Conservation (phyloP, 2,329 filamentous ascomycete species). For the Aspergillus oerlinghausenensis region DNA sequence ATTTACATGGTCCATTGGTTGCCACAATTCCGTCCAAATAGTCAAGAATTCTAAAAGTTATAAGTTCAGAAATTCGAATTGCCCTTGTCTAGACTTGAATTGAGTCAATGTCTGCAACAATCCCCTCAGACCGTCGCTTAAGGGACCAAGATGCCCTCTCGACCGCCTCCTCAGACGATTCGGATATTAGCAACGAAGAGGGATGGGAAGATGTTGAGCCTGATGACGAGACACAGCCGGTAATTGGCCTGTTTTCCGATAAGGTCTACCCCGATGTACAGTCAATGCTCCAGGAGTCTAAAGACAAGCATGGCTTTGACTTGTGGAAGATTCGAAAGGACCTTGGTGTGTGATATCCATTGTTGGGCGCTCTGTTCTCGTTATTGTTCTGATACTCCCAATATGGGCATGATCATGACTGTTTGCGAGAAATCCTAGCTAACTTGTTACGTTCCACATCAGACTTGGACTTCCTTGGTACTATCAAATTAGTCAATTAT, state of each 20-base stretch:
- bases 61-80: background rate
- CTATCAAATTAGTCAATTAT: conserved; percentile 72
- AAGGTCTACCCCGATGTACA: conserved; percentile 59
- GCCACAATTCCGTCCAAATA: background rate
- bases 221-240: conserved; percentile 58
- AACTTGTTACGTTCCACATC: conserved; percentile 26
- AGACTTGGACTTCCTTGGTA: conserved; percentile 67
- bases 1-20: background rate
- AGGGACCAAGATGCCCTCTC: conserved; percentile 24
- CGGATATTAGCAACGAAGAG: conserved; percentile 48
- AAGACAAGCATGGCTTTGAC: conserved; percentile 62
- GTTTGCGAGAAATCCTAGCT: conserved; percentile 5
- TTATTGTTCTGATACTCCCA: conserved; percentile 7
- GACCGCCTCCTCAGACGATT: conserved; percentile 34
- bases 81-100: conserved; percentile 2
- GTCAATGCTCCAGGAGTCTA: conserved; percentile 66
- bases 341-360: conserved; percentile 37
- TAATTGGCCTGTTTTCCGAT: conserved; percentile 66
- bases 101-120: conserved; percentile 27
- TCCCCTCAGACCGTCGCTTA: conserved; percentile 14
- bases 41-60: background rate
- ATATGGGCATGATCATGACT: background rate
- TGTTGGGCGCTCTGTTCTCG: conserved; percentile 1
- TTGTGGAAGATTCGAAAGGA: conserved; percentile 56
- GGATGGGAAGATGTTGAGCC: conserved; percentile 58